Base-by-base conservation (phyloP, 768 basidiomycete genomes). In the Auricularia sp. region DNA sequence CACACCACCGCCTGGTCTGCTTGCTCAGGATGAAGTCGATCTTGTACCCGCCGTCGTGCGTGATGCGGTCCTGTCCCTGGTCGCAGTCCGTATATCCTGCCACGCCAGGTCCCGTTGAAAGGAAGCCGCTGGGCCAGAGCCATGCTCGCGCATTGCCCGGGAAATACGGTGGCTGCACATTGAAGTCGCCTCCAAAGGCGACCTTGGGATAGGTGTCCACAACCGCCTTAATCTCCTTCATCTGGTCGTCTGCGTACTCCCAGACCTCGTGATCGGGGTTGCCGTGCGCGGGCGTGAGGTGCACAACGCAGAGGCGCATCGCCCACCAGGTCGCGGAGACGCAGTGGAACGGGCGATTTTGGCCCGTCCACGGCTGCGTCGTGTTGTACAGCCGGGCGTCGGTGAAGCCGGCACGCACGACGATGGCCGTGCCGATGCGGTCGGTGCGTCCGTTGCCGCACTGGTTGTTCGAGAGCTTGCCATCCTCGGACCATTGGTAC, bases 231-330 rank as follows among this genome's bases (percentile, higher is more conserved):
- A 35, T 59, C 56, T 59, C 56, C 34, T 59, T 59, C 56, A 59
- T 59, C 56, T 59, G 23, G 3, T 59, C 56, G 34, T 29, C 34
- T 11, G 86, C 88, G 43, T 44, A 3, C 43, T 44, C 43, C 43
- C 43, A 44, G 18, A 2, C 43, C 11, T 44, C 10, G 43, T 44
- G 10, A 18, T 3, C 43, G 11, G 43, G 43, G 43, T 44, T 44
- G 43, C 43, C 43, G 43, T 44, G 43, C 43, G 43, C 43, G 43
- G 43, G 43, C 43, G 43, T 44, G 43, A 44, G 43, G 18, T 3
- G 43, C 43, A 44, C 43, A 18, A 44, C 43, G 18, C 43, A 44
- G 43, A 44, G 43, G 43, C 43, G 43, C 43, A 2, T 44, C 43
- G 11, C 43, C 43, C 43, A 44, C 43, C 43, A 44, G 11, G 43